Evolutionary conservation across 371 early-diverging fungal species (phyloP).

Genomic region (Nematocida displodere): DNA sequence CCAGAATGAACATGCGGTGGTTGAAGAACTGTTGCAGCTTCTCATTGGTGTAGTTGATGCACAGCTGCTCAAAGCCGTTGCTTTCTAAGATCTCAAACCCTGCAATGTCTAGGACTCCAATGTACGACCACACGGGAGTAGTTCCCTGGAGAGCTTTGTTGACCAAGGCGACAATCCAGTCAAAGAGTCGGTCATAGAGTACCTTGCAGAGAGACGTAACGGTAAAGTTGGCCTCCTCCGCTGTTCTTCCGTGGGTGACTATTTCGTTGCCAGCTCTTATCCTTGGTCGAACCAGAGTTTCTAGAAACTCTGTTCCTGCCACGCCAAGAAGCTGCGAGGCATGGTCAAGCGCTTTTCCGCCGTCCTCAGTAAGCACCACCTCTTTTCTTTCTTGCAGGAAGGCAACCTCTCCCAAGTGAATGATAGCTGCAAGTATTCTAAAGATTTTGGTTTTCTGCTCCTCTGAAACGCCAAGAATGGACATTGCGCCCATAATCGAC

Average conservation of each 20-base stretch:
- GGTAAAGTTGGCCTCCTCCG: constrained; percentile 76
- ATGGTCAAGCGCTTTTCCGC: constrained; percentile 69
- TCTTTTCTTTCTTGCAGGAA: constrained; percentile 74
- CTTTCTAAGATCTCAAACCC: constrained; percentile 96
- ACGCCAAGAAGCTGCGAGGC: constrained; percentile 88
- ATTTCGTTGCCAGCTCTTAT: constrained; percentile 90
- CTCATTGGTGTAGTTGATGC: constrained; percentile 99
- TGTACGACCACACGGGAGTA: constrained; percentile 70
- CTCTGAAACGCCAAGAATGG: constrained; percentile 72
- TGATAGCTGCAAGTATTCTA: constrained; percentile 77
- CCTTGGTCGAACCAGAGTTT: constrained; percentile 75
- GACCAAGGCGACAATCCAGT: constrained; percentile 75
- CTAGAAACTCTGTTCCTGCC: constrained; percentile 74
- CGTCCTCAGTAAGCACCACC: constrained; percentile 74
- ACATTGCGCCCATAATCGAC: constrained; percentile 70
- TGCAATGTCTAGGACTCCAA: constrained; percentile 98
- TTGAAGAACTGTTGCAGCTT: constrained; percentile 99
- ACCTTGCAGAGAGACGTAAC: constrained; percentile 84
- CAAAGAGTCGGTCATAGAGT: constrained; percentile 94
- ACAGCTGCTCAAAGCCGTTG: constrained; percentile 96
- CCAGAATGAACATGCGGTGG: constrained; percentile 97
- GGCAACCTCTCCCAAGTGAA: constrained; percentile 86
- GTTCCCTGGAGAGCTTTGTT: constrained; percentile 73
- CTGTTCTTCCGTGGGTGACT: constrained; percentile 79
- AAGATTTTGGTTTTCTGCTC: constrained; percentile 76